Evolutionary conservation across 805 yeast species (phyloP), one percentile per base, ranked within the genome.

Genomic region (Myxozyma melibiosi): DNA sequence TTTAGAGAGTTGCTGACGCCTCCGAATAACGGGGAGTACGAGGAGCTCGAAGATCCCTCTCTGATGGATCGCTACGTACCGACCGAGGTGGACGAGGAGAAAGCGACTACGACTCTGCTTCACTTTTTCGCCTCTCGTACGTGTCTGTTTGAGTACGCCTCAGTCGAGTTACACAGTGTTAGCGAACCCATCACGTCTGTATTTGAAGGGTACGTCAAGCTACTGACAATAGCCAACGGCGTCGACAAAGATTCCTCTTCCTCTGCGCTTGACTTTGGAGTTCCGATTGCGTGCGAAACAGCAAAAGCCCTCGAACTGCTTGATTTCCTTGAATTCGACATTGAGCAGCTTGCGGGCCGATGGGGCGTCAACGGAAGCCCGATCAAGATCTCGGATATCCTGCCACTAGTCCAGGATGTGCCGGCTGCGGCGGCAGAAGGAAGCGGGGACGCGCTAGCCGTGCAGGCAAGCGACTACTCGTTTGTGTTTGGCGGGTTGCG

Each of bases 291-390:
- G n/a, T 47, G 53, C 30, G 63, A 58, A 20, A 79, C 90, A 0
- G 85, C 92, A 0, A 84, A 82, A 58, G 74, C 88, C 1, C 75
- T 90, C 53, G 80, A 84, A 33, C 84, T 86, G 57, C 74, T 91
- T 65, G 96, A 89, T 70, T 75, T 85, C 4, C 71, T 88, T 50
- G 88, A 86, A 65, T 83, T 83, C 63, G 79, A 63, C 25, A 25
- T 65, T 16, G 57, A 64, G 45, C 28, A 41, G 33, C 42, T 58
- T 2, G 61, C 61, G 7, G 39, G 44, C 2, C 18, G 41, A 11
- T 58, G 62, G 62, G 49, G 43, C 11, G 37, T 57, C 18, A 22
- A 27, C 5, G 55, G 58, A 7, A 31, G 53, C 4, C 31, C 58
- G 9, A 40, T 39, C 16, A 27, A 22, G 13, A 28, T 52, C 18